These are phyloP conservation scores for Blastobotrys buckinghamii DNA, from an alignment of 1,139 yeast genomes.

Conservation along the genomic window DNA sequence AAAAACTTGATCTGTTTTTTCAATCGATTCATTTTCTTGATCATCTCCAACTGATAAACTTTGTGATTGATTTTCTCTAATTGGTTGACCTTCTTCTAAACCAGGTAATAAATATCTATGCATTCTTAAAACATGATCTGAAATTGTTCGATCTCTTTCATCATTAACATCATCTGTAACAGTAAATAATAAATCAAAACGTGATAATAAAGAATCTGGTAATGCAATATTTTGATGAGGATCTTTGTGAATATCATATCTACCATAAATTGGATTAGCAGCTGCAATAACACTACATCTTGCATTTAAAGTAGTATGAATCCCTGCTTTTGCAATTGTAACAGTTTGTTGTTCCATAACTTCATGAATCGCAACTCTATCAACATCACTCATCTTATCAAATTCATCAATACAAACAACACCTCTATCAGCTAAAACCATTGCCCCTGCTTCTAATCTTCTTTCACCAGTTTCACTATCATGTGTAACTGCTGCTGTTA, in stretches of 20 bases:
- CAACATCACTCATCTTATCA: constrained; percentile 95
- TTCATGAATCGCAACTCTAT: constrained; percentile 97
- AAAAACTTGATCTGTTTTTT: constrained; percentile 52
- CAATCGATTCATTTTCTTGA: constrained; percentile 34
- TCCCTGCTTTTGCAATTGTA: constrained; percentile 97
- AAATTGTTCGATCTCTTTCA: constrained; percentile 73
- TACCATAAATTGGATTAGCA: constrained; percentile 97
- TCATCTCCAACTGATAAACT: constrained; percentile 70
- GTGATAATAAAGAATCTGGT: constrained; percentile 93
- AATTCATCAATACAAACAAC: constrained; percentile 97
- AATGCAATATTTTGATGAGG: constrained; percentile 95
- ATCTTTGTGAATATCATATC: constrained; percentile 91
- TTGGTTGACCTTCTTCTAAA: constrained; percentile 87
- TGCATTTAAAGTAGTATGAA: constrained; percentile 93
- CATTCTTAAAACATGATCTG: constrained; percentile 93
- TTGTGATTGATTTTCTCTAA: constrained; percentile 66
- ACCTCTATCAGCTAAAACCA: constrained; percentile 98
- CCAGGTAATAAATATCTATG: constrained; percentile 91
- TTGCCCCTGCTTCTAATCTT: constrained; percentile 97
- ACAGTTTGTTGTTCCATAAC: constrained; percentile 99
- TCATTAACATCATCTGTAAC: constrained; percentile 95
- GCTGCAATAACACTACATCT: constrained; percentile 98
- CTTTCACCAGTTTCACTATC: constrained; percentile 98
- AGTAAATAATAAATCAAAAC: constrained; percentile 91
- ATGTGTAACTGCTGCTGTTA: constrained; percentile 96